Evolutionary conservation across 2,329 filamentous ascomycete genomes (phyloP), one percentile per base, ranked within the genome.

Genomic region (Cadophora malorum): DNA sequence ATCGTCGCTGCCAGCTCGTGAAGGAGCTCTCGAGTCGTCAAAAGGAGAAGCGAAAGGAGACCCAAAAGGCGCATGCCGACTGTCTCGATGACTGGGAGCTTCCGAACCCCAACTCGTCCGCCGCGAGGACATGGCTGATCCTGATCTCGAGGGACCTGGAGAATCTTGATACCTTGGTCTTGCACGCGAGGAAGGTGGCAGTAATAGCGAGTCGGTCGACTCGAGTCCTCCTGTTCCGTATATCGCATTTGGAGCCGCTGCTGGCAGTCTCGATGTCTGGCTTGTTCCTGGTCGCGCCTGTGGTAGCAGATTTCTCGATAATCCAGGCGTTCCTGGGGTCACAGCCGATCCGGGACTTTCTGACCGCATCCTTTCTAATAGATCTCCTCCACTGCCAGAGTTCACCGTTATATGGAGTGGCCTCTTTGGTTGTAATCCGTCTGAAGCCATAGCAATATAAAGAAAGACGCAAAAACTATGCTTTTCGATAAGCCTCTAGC

Each of bases 321-420:
- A 52, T 4, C 71, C 71, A 47, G 75, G 72, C 16, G 74, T 76
- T 35, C 67, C 70, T 35, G 75, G 70, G 9, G 65, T 70, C 33
- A 64, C 67, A 60, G 73, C 69, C 12, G 65, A 64, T 71, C 58
- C 79, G 73, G 75, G 71, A 80, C 78, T 67, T 78, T 79, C 69
- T 82, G 80, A 38, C 84, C 66, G 70, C 64, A 75, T 71, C 53
- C 59, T 67, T 4, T 70, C 72, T 14, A 75, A 21, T 49, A 76
- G 79, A 74, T 90, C 83, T 71, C 86, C 82, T 71, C 81, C 83
- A 60, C 74, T 74, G 56, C 84, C 87, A 31, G 87, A 89, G 75
- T 90, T 90, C 71, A 91, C 82, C 67, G 87, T 86, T 68, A 91
- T 86, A 72, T 90, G 88, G 72, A 88, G 87, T 70, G 84, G 80